Evolutionary conservation across 495 filamentous ascomycete genomes (phyloP).

Genomic region (Penicillium coprophilum): DNA sequence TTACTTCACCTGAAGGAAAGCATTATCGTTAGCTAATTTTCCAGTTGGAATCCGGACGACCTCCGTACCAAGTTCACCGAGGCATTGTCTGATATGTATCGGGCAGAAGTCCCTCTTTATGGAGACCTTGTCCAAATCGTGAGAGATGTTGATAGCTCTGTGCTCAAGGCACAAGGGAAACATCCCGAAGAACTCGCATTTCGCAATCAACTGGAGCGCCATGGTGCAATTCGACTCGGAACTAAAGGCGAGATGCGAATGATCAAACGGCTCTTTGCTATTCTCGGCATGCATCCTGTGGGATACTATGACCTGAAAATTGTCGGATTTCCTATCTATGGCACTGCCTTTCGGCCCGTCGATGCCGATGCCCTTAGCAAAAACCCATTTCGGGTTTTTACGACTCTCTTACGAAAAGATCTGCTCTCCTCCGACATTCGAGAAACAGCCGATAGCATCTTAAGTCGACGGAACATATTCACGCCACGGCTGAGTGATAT

Average conservation of each 20-base stretch:
- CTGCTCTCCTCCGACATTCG: constrained; percentile 33
- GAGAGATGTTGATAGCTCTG: background rate
- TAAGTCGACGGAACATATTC: constrained; percentile 37
- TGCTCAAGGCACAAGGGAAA: constrained; percentile 20
- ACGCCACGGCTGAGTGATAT: constrained; percentile 29
- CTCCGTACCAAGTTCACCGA: background rate
- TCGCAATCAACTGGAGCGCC: constrained; percentile 39
- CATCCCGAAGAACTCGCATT: constrained; percentile 31
- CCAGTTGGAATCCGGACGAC: background rate
- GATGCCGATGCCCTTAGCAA: constrained; percentile 22
- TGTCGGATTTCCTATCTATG: constrained; percentile 45
- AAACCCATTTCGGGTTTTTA: constrained; percentile 47
- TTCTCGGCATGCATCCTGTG: constrained; percentile 45
- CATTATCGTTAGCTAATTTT: background rate
- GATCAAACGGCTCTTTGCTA: constrained; percentile 39
- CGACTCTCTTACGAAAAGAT: constrained; percentile 39
- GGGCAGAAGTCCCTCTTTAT: background rate
- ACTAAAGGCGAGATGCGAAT: constrained; percentile 37
- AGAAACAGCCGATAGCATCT: constrained; percentile 22
- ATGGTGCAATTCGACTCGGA: constrained; percentile 46
- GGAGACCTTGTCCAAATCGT: background rate
- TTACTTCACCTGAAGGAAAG: no score
- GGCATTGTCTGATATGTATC: background rate
- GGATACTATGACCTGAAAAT: constrained; percentile 46
- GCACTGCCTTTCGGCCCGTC: constrained; percentile 41